Evolutionary conservation across 257 asterid genomes (phyloP).

Genomic region (Capsicum rhomboideum): DNA sequence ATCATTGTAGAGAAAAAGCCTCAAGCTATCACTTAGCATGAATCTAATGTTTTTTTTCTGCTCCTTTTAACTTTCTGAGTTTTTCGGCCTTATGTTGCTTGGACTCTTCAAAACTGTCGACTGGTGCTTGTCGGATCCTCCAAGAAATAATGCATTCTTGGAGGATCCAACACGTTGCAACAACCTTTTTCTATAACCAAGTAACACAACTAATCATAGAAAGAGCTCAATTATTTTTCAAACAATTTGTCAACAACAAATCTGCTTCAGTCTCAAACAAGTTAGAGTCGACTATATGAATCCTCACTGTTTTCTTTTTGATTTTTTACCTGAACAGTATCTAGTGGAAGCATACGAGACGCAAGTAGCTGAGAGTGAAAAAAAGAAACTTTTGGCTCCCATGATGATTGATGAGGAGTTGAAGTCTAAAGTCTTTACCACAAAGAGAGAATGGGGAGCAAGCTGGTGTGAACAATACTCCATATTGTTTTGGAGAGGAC

Average conservation of each 20-base stretch:
- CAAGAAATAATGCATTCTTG: not conserved
- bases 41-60: not conserved
- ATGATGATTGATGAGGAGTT: conserved; percentile 47
- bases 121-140: not conserved
- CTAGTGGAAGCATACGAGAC: conserved; percentile 82
- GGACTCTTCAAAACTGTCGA: no score
- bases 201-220: not conserved
- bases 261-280: not conserved
- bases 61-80: not conserved
- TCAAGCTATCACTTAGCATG: not conserved
- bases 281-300: not conserved
- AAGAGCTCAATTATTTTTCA: not conserved
- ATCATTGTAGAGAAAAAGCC: not conserved
- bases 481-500: conserved; percentile 69
- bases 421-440: conserved; percentile 30
- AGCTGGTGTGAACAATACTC: conserved; percentile 85
- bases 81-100: not conserved
- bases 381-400: conserved; percentile 45
- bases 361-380: conserved; percentile 59
- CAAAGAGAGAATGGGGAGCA: conserved; percentile 85
- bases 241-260: not conserved
- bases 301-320: not conserved
- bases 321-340: conserved; percentile 35
- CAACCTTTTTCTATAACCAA: not conserved
- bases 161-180: not conserved